Percentiles rank a stretch among this genome's conserved stretches.
phyloP scores from a whole-genome alignment of 2,329 filamentous ascomycete species.

The Pseudocercospora fijiensis region DNA sequence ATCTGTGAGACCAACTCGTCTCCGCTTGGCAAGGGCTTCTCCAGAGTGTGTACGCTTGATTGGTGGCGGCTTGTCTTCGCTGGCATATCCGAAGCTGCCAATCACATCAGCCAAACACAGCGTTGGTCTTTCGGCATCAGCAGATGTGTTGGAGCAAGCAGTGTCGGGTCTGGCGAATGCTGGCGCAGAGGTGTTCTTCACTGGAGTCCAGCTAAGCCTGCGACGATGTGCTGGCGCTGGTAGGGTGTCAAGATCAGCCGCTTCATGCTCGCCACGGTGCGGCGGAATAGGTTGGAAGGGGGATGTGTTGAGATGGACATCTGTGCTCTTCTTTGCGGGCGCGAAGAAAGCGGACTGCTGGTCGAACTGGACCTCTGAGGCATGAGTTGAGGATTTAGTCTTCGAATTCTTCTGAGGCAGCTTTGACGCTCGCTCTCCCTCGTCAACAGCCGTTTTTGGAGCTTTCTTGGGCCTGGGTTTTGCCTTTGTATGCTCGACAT shows the following conservation, averaged over 20 bases:
- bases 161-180: not conserved
- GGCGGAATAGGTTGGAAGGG: not conserved
- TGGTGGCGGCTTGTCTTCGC: not conserved
- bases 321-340: not conserved
- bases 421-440: not conserved
- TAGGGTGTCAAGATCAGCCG: not conserved
- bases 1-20: constrained; percentile 20
- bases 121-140: constrained; percentile 3
- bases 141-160: not conserved
- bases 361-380: not conserved
- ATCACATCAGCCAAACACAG: constrained; percentile 19
- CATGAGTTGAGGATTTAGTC: not conserved
- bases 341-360: constrained; percentile 1
- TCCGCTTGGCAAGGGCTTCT: constrained; percentile 22
- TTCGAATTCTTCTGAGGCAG: not conserved
- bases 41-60: constrained; percentile 12
- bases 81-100: constrained; percentile 20
- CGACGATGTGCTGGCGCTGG: constrained; percentile 15
- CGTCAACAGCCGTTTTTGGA: not conserved
- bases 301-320: not conserved
- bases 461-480: not conserved
- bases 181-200: constrained; percentile 15
- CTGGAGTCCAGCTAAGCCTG: constrained; percentile 27
- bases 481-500: not conserved
- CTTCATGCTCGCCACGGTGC: not conserved